Evolutionary conservation across 2,329 filamentous ascomycete genomes (phyloP).

Genomic region (Meredithiella fracta): DNA sequence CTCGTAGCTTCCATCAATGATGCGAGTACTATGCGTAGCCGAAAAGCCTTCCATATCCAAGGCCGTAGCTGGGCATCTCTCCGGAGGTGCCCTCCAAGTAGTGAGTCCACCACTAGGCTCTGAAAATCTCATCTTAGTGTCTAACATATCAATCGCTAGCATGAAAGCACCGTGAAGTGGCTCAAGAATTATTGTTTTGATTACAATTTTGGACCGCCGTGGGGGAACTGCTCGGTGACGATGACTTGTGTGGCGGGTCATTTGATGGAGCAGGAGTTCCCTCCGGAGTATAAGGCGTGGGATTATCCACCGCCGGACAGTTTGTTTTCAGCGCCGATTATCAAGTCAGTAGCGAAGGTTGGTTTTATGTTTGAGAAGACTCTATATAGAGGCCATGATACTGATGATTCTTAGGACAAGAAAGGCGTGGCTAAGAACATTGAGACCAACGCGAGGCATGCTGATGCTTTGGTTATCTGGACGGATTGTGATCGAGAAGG

Average conservation of each 20-base stretch:
- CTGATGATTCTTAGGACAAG: constrained; percentile 45
- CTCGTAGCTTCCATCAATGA: constrained; percentile 19
- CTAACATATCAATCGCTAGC: constrained; percentile 29
- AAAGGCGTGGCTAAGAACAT: constrained; percentile 74
- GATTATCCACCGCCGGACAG: constrained; percentile 57
- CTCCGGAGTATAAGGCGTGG: constrained; percentile 61
- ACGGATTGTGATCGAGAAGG: constrained; percentile 97
- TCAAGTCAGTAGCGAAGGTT: constrained; percentile 51
- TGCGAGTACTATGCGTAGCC: constrained; percentile 39
- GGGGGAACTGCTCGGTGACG: constrained; percentile 68
- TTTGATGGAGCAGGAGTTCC: constrained; percentile 67
- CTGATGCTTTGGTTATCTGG: constrained; percentile 81
- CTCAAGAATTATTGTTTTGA: constrained; percentile 91
- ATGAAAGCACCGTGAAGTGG: constrained; percentile 53
- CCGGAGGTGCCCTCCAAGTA: constrained; percentile 54
- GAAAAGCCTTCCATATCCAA: constrained; percentile 85
- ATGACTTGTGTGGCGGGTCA: constrained; percentile 93
- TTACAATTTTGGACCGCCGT: constrained; percentile 67
- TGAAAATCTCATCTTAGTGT: constrained; percentile 4
- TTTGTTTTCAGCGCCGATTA: constrained; percentile 68
- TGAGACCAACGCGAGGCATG: constrained; percentile 53
- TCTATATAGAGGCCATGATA: background rate
- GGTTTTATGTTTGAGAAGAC: constrained; percentile 14
- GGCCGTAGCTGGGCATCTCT: constrained; percentile 77
- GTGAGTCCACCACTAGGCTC: constrained; percentile 32